These are phyloP conservation scores for Jacaranda mimosifolia DNA, from an alignment of 257 asterid genomes.

Conservation along the genomic window DNA sequence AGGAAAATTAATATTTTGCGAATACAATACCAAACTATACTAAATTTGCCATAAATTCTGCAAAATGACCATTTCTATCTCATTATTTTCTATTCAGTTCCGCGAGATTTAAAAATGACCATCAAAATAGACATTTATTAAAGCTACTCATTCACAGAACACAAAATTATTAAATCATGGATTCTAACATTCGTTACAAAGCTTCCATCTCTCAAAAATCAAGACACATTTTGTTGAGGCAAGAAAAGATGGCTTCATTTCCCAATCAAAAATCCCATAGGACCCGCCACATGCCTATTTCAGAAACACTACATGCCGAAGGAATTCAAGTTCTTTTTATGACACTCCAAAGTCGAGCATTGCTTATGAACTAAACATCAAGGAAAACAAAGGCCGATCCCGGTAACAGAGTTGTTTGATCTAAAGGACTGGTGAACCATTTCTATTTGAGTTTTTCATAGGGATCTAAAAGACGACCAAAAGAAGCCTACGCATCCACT, in stretches of 20 bases:
- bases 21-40: too few species aligned
- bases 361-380: conserved; percentile 20
- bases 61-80: too few species aligned
- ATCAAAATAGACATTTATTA: background rate
- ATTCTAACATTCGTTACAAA: conserved; percentile 34
- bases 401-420: background rate
- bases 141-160: conserved; percentile 22
- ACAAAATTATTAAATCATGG: conserved; percentile 29
- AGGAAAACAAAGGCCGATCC: background rate
- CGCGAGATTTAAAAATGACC: too few species aligned
- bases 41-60: too few species aligned
- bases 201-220: conserved; percentile 18
- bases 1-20: too few species aligned
- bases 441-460: conserved; percentile 4
- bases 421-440: conserved; percentile 22
- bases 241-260: conserved; percentile 37
- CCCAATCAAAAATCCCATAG: conserved; percentile 30
- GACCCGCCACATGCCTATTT: too few species aligned
- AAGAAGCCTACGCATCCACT: conserved; percentile 44
- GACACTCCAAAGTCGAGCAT: conserved; percentile 23
- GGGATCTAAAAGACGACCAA: conserved; percentile 14
- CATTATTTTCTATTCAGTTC: too few species aligned
- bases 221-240: background rate
- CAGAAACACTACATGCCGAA: conserved; percentile 30
- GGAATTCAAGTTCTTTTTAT: conserved; percentile 22